A percentile compares a stretch with the other conserved stretches of the same genome.
Evolutionary conservation across 129 eudicot species (phyloP).

Genomic region (Apium graveolens): DNA sequence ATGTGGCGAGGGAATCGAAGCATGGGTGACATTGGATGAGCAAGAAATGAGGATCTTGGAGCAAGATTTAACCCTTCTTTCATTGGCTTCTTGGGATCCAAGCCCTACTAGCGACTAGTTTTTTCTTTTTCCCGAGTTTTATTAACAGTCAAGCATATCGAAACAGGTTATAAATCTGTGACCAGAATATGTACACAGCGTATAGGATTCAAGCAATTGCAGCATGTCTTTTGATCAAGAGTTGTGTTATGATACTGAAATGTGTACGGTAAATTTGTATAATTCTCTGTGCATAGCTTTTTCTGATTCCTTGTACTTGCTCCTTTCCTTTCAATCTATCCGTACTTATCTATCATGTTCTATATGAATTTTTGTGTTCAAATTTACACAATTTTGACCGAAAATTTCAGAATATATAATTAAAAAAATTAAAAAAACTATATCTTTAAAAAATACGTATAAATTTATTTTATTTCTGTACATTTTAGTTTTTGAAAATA

Average conservation of each 20-base stretch:
- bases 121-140: neutral
- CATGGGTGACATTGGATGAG: slow-evolving; percentile 74
- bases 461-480: no score
- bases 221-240: neutral
- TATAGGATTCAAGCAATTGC: neutral
- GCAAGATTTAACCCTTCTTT: slow-evolving; percentile 27
- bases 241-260: neutral
- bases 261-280: neutral
- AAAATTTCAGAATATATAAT: no score
- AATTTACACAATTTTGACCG: no score
- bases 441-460: no score
- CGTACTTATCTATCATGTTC: no score
- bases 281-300: no score
- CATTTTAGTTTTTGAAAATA: no score
- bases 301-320: no score
- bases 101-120: slow-evolving; percentile 25
- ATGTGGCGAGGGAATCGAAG: slow-evolving; percentile 61
- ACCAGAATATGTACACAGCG: neutral
- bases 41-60: slow-evolving; percentile 35
- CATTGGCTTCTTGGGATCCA: slow-evolving; percentile 34
- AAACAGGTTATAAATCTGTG: slow-evolving; percentile 3
- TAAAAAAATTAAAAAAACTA: no score
- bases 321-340: no score
- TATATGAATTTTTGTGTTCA: no score
- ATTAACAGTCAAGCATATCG: neutral